A percentile compares a stretch with the other conserved stretches of the same genome.
These are phyloP conservation scores for Fagus sylvatica DNA, from an alignment of 306 rosid species.

Conservation along the genomic window DNA sequence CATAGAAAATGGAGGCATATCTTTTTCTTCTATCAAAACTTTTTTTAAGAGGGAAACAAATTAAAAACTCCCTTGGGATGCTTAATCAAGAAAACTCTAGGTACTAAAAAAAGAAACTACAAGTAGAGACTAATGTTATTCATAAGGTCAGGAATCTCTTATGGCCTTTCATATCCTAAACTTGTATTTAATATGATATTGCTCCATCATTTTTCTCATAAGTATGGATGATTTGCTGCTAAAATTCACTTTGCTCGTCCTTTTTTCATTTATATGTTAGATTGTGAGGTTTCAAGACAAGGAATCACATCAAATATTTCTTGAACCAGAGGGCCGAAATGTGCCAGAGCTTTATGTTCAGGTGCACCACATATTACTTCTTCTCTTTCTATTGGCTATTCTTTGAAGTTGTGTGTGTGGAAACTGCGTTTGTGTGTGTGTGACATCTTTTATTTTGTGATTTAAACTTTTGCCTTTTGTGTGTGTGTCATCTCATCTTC, in stretches of 20 bases:
- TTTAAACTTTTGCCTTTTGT: neutral
- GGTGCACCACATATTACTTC: constrained; percentile 40
- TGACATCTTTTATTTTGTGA: neutral
- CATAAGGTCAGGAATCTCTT: neutral
- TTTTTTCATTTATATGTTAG: constrained; percentile 31
- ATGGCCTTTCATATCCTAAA: neutral
- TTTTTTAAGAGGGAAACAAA: neutral
- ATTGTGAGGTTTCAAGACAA: constrained; percentile 90
- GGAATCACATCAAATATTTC: constrained; percentile 96
- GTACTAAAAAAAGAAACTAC: neutral
- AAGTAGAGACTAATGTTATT: neutral
- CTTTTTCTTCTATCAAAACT: neutral
- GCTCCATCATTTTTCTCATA: constrained; percentile 6
- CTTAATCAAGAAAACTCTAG: neutral
- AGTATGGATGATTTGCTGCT: constrained; percentile 16
- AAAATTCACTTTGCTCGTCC: constrained; percentile 10
- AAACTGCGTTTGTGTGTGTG: neutral
- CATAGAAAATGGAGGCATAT: neutral
- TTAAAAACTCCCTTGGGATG: neutral
- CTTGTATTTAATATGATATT: neutral
- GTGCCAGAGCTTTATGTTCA: constrained; percentile 98
- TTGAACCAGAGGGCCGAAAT: constrained; percentile 95
- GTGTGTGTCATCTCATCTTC: neutral
- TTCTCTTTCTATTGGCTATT: neutral
- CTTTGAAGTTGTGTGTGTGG: neutral